Evolutionary conservation across 495 filamentous ascomycete species (phyloP).

Genomic region (Aspergillus bridgeri): DNA sequence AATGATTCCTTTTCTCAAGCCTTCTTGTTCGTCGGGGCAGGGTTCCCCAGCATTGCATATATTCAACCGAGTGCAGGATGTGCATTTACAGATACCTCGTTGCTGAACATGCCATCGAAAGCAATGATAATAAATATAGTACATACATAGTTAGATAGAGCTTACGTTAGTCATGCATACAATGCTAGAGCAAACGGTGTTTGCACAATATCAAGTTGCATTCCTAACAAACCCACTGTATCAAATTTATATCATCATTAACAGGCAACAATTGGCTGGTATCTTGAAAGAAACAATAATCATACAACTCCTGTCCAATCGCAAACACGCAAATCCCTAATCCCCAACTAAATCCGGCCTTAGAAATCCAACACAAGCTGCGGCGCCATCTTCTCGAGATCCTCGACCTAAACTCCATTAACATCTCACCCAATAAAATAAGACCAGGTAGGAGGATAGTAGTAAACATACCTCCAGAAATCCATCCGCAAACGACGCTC

Average conservation of each 20-base stretch:
- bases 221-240: not conserved
- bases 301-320: not conserved
- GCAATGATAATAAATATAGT: not conserved
- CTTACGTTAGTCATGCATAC: not conserved
- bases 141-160: not conserved
- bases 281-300: slow-evolving; percentile 2
- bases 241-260: not conserved
- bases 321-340: not conserved
- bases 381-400: slow-evolving; percentile 87
- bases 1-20: not conserved
- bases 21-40: slow-evolving; percentile 2
- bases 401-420: slow-evolving; percentile 43
- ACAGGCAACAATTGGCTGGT: slow-evolving; percentile 2
- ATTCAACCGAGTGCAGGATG: not conserved
- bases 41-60: not conserved
- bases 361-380: slow-evolving; percentile 88
- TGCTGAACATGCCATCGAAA: not conserved
- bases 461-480: slow-evolving; percentile 71
- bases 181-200: not conserved
- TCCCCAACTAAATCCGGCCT: not conserved
- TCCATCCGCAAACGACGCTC: slow-evolving; percentile 40
- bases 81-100: not conserved
- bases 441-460: not conserved
- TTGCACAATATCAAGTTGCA: slow-evolving; percentile 1
- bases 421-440: not conserved